Base-by-base conservation (phyloP, 1,284 basidiomycete genomes). In the Stereum hirsutum region DNA sequence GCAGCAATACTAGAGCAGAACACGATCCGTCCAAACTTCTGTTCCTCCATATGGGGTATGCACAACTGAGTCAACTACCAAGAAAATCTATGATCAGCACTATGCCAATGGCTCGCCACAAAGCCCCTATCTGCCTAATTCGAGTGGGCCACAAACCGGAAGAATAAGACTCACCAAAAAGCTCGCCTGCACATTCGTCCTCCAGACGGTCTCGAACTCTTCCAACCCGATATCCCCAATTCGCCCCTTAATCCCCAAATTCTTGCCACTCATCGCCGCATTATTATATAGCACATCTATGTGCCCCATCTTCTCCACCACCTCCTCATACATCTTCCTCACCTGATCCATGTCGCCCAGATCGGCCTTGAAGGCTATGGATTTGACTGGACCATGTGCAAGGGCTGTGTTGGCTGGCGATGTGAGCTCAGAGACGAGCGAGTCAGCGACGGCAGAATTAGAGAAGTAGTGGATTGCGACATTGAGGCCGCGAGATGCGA, bases 211-310 rank as follows among this genome's bases (percentile, higher is more conserved):
- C 54, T 77, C 73, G 48, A 75, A 73, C 28, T 63, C 56, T 21
- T 74, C 70, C 1, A 67, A 46, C 26, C 59, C 62, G 10, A 74
- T 54, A 41, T 65, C 60, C 48, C 68, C 59, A 23, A 76, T 71
- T 49, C 72, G 57, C 0, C 71, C 73, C 6, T 57, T 54, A 11
- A 64, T 64, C 0, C 73, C 73, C 25, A 74, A 66, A n/a, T 55
- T 56, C 5, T 56, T 64, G 4, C 62, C 63, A 0, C 66, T 62
- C 0, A 62, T 58, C 8, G 72, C 74, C 23, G 72, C 64, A 49
- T 77, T 77, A 47, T 69, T 71, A 54, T 72, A 75, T 17, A 76
- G 48, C 38, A 76, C 65, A 48, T 75, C 71, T 0, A 69, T 68
- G 41, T 70, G 57, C 0, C 74, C 73, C 32, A 76, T 54, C 10